Evolutionary conservation across 768 basidiomycete species (phyloP), one percentile per base, ranked within the genome.

Genomic region (Fomitopsis pulvina): DNA sequence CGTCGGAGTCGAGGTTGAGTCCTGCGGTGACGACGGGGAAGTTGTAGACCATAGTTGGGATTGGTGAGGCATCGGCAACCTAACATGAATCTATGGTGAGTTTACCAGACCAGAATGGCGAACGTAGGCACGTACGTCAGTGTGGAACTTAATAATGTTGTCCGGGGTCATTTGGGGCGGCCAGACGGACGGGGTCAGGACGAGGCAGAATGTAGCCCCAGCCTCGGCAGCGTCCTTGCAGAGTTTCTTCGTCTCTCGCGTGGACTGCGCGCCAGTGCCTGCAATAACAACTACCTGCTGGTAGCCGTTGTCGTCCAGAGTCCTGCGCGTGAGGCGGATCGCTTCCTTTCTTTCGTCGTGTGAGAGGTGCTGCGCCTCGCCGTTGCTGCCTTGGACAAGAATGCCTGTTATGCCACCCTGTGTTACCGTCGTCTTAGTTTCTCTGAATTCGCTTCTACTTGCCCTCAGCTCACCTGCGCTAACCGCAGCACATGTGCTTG

Each of bases 31-130:
- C 87, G 41, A 71, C 74, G 38, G 90, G 87, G 68, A 91, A 92
- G 68, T 92, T 92, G 72, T 92, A 92, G 44, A 92, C 78, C 78
- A 89, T 79, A 7, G 76, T 77, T 2, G 83, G 84, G 37, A 87
- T 79, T 34, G 85, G 80, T 28, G 81, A 78, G 38, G 73, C 75
- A 58, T 80, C 76, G 21, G 88, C 78, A 25, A 92, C 86, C 77
- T 87, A 55, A 62, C 25, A 54, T 55, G 27, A 61, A 56, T 64
- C 61, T 27, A 41, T 29, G 20, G 9, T 30, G n/a, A 18, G 18
- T 45, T 4, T 12, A 37, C 21, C 20, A 27, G 14, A 24, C 21
- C 16, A 27, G 12, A 14, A 14, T 10, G 37, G 34, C 0, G 20
- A 26, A 18, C 12, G 42, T 39, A 18, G 4, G 29, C 27, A 56